phyloP scores from a whole-genome alignment of 306 rosid genomes.

The Sicyos baderoa region DNA sequence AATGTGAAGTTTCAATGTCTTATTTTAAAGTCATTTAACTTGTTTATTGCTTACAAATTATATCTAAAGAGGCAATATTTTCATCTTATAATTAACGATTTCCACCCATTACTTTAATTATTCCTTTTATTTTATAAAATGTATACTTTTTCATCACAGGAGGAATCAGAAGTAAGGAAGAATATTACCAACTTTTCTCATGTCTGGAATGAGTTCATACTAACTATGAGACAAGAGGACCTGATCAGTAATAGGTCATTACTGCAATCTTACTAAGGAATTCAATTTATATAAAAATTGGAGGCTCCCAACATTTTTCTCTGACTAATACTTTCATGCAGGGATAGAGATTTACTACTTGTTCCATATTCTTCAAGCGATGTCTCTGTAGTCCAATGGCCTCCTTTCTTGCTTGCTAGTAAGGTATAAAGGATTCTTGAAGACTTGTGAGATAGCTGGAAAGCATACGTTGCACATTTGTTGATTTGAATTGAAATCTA shows the following conservation, averaged over 20 bases:
- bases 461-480: conserved; percentile 23
- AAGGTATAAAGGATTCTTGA: conserved; percentile 42
- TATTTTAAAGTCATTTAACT: not conserved
- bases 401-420: conserved; percentile 97
- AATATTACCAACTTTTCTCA: conserved; percentile 70
- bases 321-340: conserved; percentile 29
- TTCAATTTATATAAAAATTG: conserved; percentile 11
- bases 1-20: conserved; percentile 11
- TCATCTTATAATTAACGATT: not conserved
- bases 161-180: conserved; percentile 32
- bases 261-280: conserved; percentile 11
- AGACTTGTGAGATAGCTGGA: not conserved
- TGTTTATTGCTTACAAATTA: not conserved
- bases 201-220: conserved; percentile 84
- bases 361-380: conserved; percentile 59
- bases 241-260: conserved; percentile 74
- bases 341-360: conserved; percentile 82
- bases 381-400: conserved; percentile 85
- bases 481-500: conserved; percentile 15
- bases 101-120: not conserved
- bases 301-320: conserved; percentile 10
- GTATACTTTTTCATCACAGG: conserved; percentile 43
- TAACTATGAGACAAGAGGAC: conserved; percentile 80
- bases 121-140: conserved; percentile 18
- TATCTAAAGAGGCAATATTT: not conserved